These are phyloP conservation scores for Aspergillus awamori DNA, from an alignment of 2,329 filamentous ascomycete species.

Conservation along the genomic window DNA sequence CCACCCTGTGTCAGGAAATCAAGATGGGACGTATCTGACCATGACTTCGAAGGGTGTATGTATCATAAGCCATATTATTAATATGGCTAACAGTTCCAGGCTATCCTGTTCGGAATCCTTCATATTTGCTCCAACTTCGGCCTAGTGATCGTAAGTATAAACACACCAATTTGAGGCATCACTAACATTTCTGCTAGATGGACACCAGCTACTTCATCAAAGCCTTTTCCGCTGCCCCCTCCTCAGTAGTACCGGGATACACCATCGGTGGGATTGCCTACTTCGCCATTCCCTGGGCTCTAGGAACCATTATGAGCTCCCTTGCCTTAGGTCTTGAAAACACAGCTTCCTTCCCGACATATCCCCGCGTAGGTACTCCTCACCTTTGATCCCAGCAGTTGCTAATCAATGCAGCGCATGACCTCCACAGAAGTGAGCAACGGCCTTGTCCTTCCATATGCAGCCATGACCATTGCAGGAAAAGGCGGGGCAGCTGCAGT, in stretches of 20 bases:
- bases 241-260: conserved; percentile 56
- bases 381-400: neutral
- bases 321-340: conserved; percentile 53
- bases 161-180: neutral
- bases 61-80: no score
- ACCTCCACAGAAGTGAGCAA: conserved; percentile 40
- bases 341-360: conserved; percentile 57
- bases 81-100: no score
- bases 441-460: conserved; percentile 44
- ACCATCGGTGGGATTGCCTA: conserved; percentile 57
- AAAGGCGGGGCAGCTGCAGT: conserved; percentile 43
- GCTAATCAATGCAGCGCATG: conserved; percentile 34
- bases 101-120: conserved; percentile 55
- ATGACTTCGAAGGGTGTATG: conserved; percentile 56
- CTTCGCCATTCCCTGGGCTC: conserved; percentile 58
- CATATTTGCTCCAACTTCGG: conserved; percentile 56
- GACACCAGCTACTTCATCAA: conserved; percentile 59
- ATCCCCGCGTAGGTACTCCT: conserved; percentile 43
- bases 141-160: conserved; percentile 49
- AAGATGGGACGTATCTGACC: conserved; percentile 58
- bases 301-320: conserved; percentile 56
- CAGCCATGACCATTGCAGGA: conserved; percentile 42
- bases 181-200: conserved; percentile 38
- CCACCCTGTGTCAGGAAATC: conserved; percentile 55
- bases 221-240: conserved; percentile 52